These are phyloP conservation scores for Xylaria sp. DNA, from an alignment of 2,329 filamentous ascomycete genomes.

Conservation along the genomic window DNA sequence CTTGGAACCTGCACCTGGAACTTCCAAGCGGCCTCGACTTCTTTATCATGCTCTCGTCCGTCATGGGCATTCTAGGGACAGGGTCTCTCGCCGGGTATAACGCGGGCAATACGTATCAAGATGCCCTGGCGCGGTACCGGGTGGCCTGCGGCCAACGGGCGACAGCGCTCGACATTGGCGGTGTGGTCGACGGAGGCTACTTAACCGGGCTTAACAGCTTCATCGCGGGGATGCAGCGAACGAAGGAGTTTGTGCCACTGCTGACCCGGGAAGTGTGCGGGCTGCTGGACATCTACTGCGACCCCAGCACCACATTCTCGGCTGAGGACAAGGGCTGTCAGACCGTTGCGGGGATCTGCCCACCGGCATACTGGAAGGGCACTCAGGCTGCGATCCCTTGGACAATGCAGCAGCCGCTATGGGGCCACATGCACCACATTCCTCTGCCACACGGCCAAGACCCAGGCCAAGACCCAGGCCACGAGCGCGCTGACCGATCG, in stretches of 20 bases:
- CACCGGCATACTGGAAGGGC: constrained; percentile 10
- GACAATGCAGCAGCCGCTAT: constrained; percentile 30
- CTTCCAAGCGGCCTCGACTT: not conserved
- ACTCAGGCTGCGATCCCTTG: not conserved
- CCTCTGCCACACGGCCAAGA: constrained; percentile 34
- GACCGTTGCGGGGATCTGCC: constrained; percentile 3
- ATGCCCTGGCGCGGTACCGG: not conserved
- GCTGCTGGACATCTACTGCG: constrained; percentile 10
- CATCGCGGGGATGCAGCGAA: not conserved
- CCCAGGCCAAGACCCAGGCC: not conserved
- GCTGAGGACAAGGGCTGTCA: constrained; percentile 1
- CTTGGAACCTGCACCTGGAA: not conserved
- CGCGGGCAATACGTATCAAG: constrained; percentile 6
- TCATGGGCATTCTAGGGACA: not conserved
- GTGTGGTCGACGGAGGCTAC: not conserved
- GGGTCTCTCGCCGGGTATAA: not conserved
- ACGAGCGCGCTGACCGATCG: not conserved
- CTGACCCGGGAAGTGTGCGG: constrained; percentile 4
- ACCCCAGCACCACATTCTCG: not conserved
- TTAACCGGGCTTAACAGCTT: not conserved
- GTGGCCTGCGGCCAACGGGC: not conserved
- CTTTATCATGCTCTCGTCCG: not conserved
- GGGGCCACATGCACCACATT: constrained; percentile 35
- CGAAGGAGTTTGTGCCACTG: not conserved
- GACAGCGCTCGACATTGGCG: not conserved